These are phyloP conservation scores for Eutrema japonicum DNA, from an alignment of 345 rosid genomes.

Conservation along the genomic window DNA sequence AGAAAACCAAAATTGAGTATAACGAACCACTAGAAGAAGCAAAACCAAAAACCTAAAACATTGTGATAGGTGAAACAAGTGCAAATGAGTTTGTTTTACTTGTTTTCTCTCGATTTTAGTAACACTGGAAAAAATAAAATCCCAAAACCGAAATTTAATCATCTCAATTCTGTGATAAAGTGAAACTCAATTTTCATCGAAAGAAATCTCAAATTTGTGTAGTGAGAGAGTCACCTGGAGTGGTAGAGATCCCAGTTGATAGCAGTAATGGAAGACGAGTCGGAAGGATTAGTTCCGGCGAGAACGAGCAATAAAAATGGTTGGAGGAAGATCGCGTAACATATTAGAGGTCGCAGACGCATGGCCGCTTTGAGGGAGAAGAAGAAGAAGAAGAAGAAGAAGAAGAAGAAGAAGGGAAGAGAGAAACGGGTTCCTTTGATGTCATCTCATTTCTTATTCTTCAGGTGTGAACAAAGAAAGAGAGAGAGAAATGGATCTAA, in stretches of 20 bases:
- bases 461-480: neutral
- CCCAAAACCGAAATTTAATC: neutral
- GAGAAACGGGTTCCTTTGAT: constrained; percentile 11
- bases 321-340: constrained; percentile 31
- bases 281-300: constrained; percentile 41
- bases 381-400: constrained; percentile 1
- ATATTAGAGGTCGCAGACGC: constrained; percentile 26
- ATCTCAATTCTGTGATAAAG: neutral
- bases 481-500: constrained; percentile 22
- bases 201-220: neutral
- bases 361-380: constrained; percentile 36
- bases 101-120: neutral
- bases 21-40: neutral
- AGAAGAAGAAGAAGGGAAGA: constrained; percentile 11
- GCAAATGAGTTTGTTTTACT: neutral
- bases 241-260: constrained; percentile 85
- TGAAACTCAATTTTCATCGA: neutral
- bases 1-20: neutral
- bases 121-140: neutral
- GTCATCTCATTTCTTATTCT: constrained; percentile 40
- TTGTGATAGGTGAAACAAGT: neutral
- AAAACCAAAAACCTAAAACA: neutral
- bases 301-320: constrained; percentile 26
- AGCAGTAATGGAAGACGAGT: constrained; percentile 51
- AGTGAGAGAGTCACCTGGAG: constrained; percentile 54